These are phyloP conservation scores for Calonectria ilicicola DNA, from an alignment of 2,329 filamentous ascomycete genomes.

Conservation along the genomic window DNA sequence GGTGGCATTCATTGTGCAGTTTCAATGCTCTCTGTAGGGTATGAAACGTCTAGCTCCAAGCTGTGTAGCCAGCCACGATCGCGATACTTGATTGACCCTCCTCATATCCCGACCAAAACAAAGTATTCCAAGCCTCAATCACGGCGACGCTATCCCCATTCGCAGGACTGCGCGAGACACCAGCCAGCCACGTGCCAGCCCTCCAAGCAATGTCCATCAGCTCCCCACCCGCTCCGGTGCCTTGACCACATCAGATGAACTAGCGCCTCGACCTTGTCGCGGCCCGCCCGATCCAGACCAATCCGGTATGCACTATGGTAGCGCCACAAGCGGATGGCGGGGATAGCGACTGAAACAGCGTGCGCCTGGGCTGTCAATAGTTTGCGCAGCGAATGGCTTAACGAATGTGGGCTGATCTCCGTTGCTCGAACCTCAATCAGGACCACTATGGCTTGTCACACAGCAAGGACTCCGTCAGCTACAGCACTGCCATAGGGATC, in stretches of 20 bases:
- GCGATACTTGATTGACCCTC: background rate
- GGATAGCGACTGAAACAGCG: background rate
- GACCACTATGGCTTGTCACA: background rate
- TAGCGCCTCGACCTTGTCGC: background rate
- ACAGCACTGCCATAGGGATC: background rate
- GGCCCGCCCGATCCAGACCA: background rate
- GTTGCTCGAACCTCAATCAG: background rate
- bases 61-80: background rate
- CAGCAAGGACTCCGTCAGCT: background rate
- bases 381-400: background rate
- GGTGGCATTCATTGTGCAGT: too few species aligned
- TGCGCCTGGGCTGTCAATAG: background rate
- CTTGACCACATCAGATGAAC: background rate
- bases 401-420: background rate
- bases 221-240: background rate
- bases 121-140: background rate
- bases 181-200: conserved; percentile 2
- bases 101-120: background rate
- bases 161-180: background rate
- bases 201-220: background rate
- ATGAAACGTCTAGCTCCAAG: background rate
- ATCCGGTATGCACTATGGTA: background rate
- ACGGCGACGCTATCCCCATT: background rate
- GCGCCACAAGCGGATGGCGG: background rate
- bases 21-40: background rate